phyloP scores from a whole-genome alignment of 78 protist species.

The Dictyostelium firmibasis region DNA sequence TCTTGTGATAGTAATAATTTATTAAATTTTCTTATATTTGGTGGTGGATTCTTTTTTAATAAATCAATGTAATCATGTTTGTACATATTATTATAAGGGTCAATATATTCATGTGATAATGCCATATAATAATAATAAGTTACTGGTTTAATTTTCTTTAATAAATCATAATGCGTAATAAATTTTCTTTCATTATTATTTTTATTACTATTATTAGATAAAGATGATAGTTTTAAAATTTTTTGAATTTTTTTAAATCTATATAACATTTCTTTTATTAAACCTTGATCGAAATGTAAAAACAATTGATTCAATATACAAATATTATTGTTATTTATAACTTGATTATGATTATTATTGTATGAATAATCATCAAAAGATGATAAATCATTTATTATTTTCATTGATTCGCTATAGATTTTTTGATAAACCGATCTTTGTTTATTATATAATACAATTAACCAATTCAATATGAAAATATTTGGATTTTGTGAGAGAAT shows the following conservation, averaged over 20 bases:
- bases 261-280: not conserved
- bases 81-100: not conserved
- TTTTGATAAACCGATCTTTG: not conserved
- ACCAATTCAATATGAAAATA: not conserved
- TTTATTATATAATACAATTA: too few species aligned
- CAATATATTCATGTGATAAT: not conserved
- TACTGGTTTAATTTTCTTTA: not conserved
- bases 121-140: not conserved
- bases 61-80: not conserved
- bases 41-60: not conserved
- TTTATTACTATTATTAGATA: too few species aligned
- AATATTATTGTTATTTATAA: too few species aligned
- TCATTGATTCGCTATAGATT: not conserved
- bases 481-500: not conserved
- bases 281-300: not conserved
- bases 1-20: not conserved
- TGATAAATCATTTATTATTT: not conserved
- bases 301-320: not conserved
- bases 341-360: too few species aligned
- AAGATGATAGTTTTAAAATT: not conserved
- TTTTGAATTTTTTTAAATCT: not conserved
- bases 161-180: not conserved
- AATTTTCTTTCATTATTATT: too few species aligned
- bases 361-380: not conserved
- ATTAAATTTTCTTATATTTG: not conserved